Evolutionary conservation across 2,329 filamentous ascomycete species (phyloP), one percentile per base, ranked within the genome.

Genomic region (Meredithiella fracta): DNA sequence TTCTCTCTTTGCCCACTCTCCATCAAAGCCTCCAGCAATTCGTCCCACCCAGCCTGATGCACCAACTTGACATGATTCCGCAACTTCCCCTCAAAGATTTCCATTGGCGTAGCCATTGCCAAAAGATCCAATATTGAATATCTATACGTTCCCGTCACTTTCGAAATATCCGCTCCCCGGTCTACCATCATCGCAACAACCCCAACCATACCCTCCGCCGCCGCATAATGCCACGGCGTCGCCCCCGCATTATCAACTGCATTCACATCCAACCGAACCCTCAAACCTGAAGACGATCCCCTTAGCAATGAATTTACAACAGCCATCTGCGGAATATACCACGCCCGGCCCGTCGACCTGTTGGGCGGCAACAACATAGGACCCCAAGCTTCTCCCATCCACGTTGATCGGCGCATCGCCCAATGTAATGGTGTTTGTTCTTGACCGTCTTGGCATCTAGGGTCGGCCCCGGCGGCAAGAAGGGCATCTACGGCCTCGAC

Each of bases 51-150:
- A 9, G 31, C 31, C n/a, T 37, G 50, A 17, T 52, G 50, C 2
- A 52, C 31, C 26, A 34, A 17, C 31, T 37, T 31, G n/a, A 52
- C 31, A 31, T 52, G 26, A 9, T 52, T 25, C 14, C n/a, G 9
- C 8, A 34, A n/a, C 23, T 52, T 37, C 25, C 17, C 20, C 9
- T 37, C 50, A 22, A 52, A 52, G 20, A 52, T 52, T 15, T 37
- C 50, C 29, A 38, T 91, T 67, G 1, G 72, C 71, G 59, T 78
- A 78, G 0, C 78, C 71, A 4, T 25, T 4, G 53, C 53, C 7
- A 54, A 29, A 9, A 54, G 25, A 29, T 54, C 37, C n/a, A 54
- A 47, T 17, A 54, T n/a, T n/a, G 53, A 54, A 15, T 54, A 40
- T 15, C 53, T 14, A 20, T 47, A 47, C 5, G 42, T 47, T 15